These are phyloP conservation scores for Fusarium stilboides DNA, from an alignment of 2,329 filamentous ascomycete species.

Conservation along the genomic window DNA sequence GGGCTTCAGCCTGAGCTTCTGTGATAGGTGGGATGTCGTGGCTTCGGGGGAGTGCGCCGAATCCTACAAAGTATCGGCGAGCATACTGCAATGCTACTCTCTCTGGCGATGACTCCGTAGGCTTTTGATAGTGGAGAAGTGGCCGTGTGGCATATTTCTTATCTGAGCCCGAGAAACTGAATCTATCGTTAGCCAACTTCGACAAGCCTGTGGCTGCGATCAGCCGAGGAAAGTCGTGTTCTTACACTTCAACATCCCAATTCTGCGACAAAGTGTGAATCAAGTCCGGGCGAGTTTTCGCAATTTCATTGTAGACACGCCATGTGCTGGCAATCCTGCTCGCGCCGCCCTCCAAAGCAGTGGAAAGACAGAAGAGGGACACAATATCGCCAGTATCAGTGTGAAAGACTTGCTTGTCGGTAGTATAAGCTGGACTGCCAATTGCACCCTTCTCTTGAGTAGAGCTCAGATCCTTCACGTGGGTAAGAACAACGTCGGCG, in stretches of 20 bases:
- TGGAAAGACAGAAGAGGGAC: constrained; percentile 68
- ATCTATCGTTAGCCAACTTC: fast-evolving
- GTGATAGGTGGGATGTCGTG: constrained; percentile 68
- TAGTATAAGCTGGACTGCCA: constrained; percentile 69
- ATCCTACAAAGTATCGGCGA: constrained; percentile 40
- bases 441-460: constrained; percentile 58
- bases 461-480: constrained; percentile 72
- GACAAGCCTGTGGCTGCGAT: no score
- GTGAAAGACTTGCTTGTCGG: constrained; percentile 74
- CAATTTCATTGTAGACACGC: constrained; percentile 74
- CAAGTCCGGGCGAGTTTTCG: constrained; percentile 69
- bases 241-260: constrained; percentile 62
- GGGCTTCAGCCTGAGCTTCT: constrained; percentile 66
- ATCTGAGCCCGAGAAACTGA: constrained; percentile 22
- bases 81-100: constrained; percentile 31
- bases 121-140: constrained; percentile 25
- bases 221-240: neutral
- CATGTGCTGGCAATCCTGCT: constrained; percentile 71
- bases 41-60: constrained; percentile 60
- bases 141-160: constrained; percentile 27
- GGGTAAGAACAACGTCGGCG: constrained; percentile 63
- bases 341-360: constrained; percentile 66
- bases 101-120: neutral
- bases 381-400: constrained; percentile 73
- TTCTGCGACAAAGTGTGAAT: constrained; percentile 67